Evolutionary conservation across 2,329 filamentous ascomycete species (phyloP).

Genomic region (Exophiala xenobiotica): DNA sequence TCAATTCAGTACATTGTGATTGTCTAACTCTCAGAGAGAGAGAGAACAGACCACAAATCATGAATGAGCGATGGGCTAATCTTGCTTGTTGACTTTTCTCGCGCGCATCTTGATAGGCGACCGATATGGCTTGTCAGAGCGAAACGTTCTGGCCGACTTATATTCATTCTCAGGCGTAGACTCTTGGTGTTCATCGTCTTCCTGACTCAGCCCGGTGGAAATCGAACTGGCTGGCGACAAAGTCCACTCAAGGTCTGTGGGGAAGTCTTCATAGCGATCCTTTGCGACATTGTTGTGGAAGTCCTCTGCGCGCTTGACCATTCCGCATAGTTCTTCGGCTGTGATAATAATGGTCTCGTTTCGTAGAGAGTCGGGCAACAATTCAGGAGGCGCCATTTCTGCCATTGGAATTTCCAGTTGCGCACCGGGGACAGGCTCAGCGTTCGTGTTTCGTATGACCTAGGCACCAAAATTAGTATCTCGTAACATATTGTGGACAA

Average conservation of each 20-base stretch:
- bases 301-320: constrained; percentile 11
- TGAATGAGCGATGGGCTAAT: constrained; percentile 6
- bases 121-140: constrained; percentile 8
- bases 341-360: constrained; percentile 13
- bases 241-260: neutral
- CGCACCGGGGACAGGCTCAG: constrained; percentile 8
- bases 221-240: constrained; percentile 10
- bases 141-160: constrained; percentile 4
- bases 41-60: constrained; percentile 8
- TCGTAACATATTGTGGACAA: constrained; percentile 6
- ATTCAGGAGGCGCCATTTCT: constrained; percentile 9
- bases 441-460: constrained; percentile 13
- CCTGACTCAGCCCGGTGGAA: constrained; percentile 5
- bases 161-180: constrained; percentile 9
- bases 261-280: constrained; percentile 5
- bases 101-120: constrained; percentile 10
- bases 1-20: constrained; percentile 4
- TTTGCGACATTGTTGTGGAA: neutral
- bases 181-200: constrained; percentile 10
- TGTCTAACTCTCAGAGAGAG: constrained; percentile 5
- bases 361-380: constrained; percentile 11
- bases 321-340: constrained; percentile 10
- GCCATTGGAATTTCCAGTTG: constrained; percentile 12
- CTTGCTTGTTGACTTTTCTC: constrained; percentile 12
- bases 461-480: constrained; percentile 8